A percentile compares a stretch with the other conserved stretches of the same genome.
phyloP scores from a whole-genome alignment of 1,284 basidiomycete genomes.

The Mycena citricolor region DNA sequence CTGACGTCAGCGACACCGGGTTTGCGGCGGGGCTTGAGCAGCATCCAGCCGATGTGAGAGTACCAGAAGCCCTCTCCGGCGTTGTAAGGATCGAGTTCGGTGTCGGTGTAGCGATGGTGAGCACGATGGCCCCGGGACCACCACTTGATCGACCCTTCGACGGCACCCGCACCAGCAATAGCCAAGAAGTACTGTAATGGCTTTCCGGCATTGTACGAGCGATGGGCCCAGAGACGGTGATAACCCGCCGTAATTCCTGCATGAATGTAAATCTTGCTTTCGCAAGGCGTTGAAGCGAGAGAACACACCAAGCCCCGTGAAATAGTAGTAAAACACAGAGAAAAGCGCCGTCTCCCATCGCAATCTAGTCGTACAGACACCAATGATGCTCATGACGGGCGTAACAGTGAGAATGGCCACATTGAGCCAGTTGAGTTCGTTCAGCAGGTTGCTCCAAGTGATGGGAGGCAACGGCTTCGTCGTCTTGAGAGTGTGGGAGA shows the following conservation, averaged over 20 bases:
- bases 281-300: conserved; percentile 11
- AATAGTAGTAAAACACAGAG: conserved; percentile 68
- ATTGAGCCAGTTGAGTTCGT: conserved; percentile 76
- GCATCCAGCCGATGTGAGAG: conserved; percentile 92
- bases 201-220: conserved; percentile 84
- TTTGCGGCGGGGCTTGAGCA: conserved; percentile 84
- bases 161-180: conserved; percentile 79
- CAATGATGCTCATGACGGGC: conserved; percentile 41
- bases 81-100: conserved; percentile 92
- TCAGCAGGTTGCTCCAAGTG: conserved; percentile 62
- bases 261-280: neutral
- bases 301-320: conserved; percentile 63
- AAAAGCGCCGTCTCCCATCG: conserved; percentile 59
- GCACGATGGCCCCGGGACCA: conserved; percentile 94
- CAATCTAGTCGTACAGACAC: conserved; percentile 3
- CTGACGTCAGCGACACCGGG: conserved; percentile 89
- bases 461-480: conserved; percentile 78
- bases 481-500: conserved; percentile 79
- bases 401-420: conserved; percentile 67
- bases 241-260: conserved; percentile 78
- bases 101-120: conserved; percentile 94
- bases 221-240: conserved; percentile 92
- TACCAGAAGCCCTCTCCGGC: conserved; percentile 71
- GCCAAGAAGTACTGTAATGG: conserved; percentile 81
- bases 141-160: conserved; percentile 92